A percentile compares a stretch with the other conserved stretches of the same genome.
phyloP scores from a whole-genome alignment of 2,329 filamentous ascomycete genomes.

The Hysterium pulicare region DNA sequence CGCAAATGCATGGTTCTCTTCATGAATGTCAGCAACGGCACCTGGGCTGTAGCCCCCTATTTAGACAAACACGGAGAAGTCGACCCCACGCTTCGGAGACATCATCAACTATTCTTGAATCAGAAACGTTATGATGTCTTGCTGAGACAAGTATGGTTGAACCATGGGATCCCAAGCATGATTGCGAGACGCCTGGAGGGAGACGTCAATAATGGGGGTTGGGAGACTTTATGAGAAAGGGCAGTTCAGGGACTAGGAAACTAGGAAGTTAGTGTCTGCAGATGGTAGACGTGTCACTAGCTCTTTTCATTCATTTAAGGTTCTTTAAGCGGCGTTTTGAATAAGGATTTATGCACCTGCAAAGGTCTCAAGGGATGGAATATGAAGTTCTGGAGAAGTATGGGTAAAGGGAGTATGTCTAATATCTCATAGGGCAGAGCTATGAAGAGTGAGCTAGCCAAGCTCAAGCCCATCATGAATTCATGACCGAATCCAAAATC shows the following conservation, averaged over 20 bases:
- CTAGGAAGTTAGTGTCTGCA: too few relatives aligned
- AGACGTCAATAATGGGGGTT: slow-evolving; percentile 95
- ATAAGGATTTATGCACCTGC: too few relatives aligned
- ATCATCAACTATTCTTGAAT: slow-evolving; percentile 86
- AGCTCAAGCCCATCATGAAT: too few relatives aligned
- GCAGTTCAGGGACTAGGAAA: too few relatives aligned
- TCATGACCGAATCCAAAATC: too few relatives aligned
- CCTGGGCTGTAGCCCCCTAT: slow-evolving; percentile 84
- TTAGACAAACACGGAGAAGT: slow-evolving; percentile 95
- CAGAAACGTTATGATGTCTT: slow-evolving; percentile 91
- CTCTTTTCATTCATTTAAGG: too few relatives aligned
- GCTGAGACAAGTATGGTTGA: slow-evolving; percentile 80
- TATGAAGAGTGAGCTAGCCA: too few relatives aligned
- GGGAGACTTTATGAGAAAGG: slow-evolving; percentile 67
- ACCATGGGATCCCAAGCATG: slow-evolving; percentile 80
- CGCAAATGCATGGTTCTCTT: slow-evolving; percentile 93
- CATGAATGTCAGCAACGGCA: slow-evolving; percentile 75
- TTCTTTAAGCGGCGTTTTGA: too few relatives aligned
- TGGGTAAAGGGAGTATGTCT: too few relatives aligned
- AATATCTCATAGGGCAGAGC: too few relatives aligned
- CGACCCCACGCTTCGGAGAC: slow-evolving; percentile 80
- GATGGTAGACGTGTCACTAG: background rate
- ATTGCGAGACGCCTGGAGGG: slow-evolving; percentile 89
- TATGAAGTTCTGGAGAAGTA: too few relatives aligned
- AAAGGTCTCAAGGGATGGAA: too few relatives aligned